Conservation (phyloP, 352 stramenopile species). For the Globisporangium acanthophoron region DNA sequence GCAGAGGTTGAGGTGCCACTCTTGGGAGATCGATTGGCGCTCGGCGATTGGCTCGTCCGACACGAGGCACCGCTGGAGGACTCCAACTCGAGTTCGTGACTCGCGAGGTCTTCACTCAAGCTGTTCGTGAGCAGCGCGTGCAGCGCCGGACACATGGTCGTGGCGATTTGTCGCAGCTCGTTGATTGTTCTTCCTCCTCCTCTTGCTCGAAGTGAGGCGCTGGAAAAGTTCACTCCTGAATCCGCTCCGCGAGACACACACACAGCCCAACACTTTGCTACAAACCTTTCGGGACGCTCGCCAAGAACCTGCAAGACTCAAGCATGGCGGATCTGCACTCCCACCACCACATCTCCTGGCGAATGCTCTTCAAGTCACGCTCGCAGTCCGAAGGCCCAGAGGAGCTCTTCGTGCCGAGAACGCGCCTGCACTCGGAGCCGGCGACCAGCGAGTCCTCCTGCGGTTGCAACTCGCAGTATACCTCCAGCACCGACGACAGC, state of each 20-base stretch:
- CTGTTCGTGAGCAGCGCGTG: background rate
- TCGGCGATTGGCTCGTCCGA: too few species aligned
- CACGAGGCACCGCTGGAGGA: background rate
- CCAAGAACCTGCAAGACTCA: background rate
- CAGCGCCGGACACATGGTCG: background rate
- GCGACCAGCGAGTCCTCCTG: background rate
- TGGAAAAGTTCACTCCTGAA: background rate
- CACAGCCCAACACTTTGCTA: too few species aligned
- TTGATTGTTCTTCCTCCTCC: background rate
- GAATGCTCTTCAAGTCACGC: slow-evolving; percentile 1
- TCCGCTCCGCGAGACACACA: background rate
- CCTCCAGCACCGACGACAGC: background rate
- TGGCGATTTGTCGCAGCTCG: background rate
- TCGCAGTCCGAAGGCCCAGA: background rate
- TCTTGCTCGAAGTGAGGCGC: background rate
- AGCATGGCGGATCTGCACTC: background rate
- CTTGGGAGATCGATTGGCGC: background rate
- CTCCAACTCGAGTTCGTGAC: too few species aligned
- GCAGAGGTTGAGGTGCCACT: background rate
- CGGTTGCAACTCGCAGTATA: background rate
- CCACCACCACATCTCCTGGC: slow-evolving; percentile 2
- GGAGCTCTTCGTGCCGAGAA: background rate
- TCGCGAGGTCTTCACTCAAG: too few species aligned
- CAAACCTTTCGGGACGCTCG: too few species aligned
- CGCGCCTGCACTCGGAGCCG: background rate